A percentile compares a stretch with the other conserved stretches of the same genome.
Evolutionary conservation across 2,329 filamentous ascomycete species (phyloP).

Genomic region (Colletotrichum abscissum): DNA sequence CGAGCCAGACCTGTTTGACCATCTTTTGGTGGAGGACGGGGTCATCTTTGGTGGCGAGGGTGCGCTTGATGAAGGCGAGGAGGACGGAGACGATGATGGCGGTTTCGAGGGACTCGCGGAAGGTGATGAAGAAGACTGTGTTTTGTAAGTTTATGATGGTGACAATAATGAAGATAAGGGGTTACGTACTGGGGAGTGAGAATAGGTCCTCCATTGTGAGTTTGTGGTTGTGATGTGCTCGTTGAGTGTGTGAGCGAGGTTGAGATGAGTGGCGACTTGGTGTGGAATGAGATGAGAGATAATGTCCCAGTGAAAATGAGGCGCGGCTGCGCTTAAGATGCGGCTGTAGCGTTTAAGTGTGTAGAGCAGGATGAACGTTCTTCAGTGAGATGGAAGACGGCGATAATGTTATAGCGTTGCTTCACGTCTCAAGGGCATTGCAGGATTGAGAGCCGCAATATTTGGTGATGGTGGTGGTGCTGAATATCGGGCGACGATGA

Average conservation of each 20-base stretch:
- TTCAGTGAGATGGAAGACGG: neutral
- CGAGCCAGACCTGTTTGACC: constrained; percentile 69
- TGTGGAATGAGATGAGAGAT: constrained; percentile 1
- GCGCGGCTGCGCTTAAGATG: constrained; percentile 1
- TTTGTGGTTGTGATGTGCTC: neutral
- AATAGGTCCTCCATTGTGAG: constrained; percentile 36
- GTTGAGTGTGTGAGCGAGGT: neutral
- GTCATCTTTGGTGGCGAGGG: constrained; percentile 66
- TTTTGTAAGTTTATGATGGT: neutral
- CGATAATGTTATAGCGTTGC: neutral
- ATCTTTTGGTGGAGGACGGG: constrained; percentile 64
- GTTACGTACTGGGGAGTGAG: constrained; percentile 34
- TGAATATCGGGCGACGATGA: neutral
- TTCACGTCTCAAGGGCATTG: neutral
- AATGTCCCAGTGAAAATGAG: neutral
- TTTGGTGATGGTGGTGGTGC: neutral
- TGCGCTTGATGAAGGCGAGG: constrained; percentile 74
- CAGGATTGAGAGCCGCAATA: neutral
- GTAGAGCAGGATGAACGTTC: neutral
- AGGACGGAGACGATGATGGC: constrained; percentile 75
- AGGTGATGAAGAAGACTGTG: constrained; percentile 76
- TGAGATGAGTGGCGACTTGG: neutral
- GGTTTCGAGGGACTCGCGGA: constrained; percentile 74
- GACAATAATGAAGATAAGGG: neutral
- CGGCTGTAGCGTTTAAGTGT: neutral